Evolutionary conservation across 805 yeast species (phyloP), one percentile per base, ranked within the genome.

Genomic region (Saturnispora mendoncae): DNA sequence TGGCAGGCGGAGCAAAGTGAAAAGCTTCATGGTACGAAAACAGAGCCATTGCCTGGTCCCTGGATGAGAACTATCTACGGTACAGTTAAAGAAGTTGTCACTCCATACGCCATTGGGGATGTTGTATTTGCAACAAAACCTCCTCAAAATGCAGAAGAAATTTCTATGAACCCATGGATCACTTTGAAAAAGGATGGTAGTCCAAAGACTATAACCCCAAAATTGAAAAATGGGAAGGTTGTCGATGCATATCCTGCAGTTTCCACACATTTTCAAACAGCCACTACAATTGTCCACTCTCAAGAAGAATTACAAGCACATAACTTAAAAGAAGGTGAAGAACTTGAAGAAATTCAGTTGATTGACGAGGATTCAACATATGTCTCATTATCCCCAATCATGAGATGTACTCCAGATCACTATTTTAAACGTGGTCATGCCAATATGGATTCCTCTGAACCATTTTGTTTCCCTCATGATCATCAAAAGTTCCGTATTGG

Each of bases 381-480:
- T 53, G 79, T 76, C 21, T 63, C 71, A 15, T 66, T 86, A 56
- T 83, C 80, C 54, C 96, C 96, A 0, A 58, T 86, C 37, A 71
- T 84, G 54, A 71, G 95, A 62, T 86, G 96, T 63, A 83, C 87
- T 4, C 96, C 96, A 2, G 80, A 80, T 41, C 62, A 72, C 36
- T 86, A 83, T 56, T 69, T 65, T 53, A 71, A 68, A 50, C 80
- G 78, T 55, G 90, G 88, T 7, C 45, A 66, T 28, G 79, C 77
- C 24, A 76, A 76, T 50, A 61, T 65, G 46, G 57, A 61, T 14
- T 52, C 64, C 1, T 73, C 86, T 30, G 92, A 68, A 39, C 96
- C 96, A n/a, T 84, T 85, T 60, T 86, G 96, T 60, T 73, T 84
- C 17, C 96, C 95, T 10, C 67, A 65, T 26, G 88, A 82, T 51